Conservation (phyloP, 2,329 filamentous ascomycete genomes). For the Sporothrix pseudoabietina region DNA sequence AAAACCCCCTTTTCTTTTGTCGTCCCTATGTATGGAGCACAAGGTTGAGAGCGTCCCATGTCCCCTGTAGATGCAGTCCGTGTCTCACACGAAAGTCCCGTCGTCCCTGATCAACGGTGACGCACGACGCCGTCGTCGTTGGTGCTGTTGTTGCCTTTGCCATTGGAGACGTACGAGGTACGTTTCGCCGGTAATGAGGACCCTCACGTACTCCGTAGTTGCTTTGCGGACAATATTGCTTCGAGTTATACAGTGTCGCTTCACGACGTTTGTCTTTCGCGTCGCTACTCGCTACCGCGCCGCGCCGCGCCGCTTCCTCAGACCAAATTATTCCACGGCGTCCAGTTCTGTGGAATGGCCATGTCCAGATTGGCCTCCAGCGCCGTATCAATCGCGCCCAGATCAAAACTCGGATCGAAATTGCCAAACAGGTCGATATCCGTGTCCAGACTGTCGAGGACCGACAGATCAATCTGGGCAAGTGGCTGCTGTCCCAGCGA, state of each 20-base stretch:
- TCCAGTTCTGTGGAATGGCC: constrained; percentile 55
- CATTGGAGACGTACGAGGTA: background rate
- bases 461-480: constrained; percentile 35
- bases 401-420: constrained; percentile 58
- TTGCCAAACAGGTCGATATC: constrained; percentile 59
- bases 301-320: background rate
- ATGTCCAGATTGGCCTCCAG: constrained; percentile 59
- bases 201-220: background rate
- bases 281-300: too few relatives aligned
- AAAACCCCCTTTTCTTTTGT: background rate
- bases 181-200: background rate
- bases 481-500: background rate
- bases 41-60: background rate
- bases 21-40: background rate
- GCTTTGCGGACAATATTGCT: too few relatives aligned
- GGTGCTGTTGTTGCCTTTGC: too few relatives aligned
- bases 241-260: too few relatives aligned
- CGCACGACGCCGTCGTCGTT: background rate
- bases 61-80: background rate
- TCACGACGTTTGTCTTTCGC: too few relatives aligned
- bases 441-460: constrained; percentile 45
- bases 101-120: background rate
- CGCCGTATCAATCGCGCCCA: constrained; percentile 57
- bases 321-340: constrained; percentile 33
- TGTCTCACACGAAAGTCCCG: background rate